A percentile compares a stretch with the other conserved stretches of the same genome.
Conservation (phyloP, 805 yeast species). For the Pichia paraexigua region DNA sequence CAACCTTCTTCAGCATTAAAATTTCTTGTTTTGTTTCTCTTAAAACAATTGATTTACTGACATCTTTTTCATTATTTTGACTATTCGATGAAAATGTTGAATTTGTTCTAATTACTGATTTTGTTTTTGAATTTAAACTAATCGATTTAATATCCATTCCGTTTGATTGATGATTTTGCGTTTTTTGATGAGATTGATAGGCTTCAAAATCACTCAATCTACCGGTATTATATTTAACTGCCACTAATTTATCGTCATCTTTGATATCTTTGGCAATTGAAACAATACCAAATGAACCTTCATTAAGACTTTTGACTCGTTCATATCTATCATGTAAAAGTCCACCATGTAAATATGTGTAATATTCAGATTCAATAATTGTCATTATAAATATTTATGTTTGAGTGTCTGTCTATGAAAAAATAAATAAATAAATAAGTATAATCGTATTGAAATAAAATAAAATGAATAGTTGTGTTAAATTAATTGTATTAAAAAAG, state of each 20-base stretch:
- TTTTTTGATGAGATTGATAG: conserved; percentile 11
- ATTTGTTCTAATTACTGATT: conserved; percentile 7
- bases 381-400: background rate
- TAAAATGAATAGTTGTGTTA: background rate
- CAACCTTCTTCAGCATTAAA: conserved; percentile 53
- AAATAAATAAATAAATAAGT: background rate
- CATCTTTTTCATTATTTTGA: conserved; percentile 7
- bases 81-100: conserved; percentile 10
- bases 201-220: conserved; percentile 35
- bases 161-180: conserved; percentile 7
- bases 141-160: conserved; percentile 8
- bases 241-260: conserved; percentile 47
- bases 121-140: conserved; percentile 12
- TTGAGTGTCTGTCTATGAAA: background rate
- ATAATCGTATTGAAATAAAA: background rate
- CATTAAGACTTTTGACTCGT: conserved; percentile 68
- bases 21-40: conserved; percentile 64
- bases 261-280: conserved; percentile 72
- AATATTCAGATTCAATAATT: conserved; percentile 15
- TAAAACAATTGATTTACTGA: conserved; percentile 31
- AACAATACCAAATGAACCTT: conserved; percentile 91
- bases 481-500: background rate
- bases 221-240: conserved; percentile 77
- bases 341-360: conserved; percentile 26
- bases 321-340: conserved; percentile 56